Evolutionary conservation across 2,329 filamentous ascomycete species (phyloP), one percentile per base, ranked within the genome.

Genomic region (Cordyceps militaris): DNA sequence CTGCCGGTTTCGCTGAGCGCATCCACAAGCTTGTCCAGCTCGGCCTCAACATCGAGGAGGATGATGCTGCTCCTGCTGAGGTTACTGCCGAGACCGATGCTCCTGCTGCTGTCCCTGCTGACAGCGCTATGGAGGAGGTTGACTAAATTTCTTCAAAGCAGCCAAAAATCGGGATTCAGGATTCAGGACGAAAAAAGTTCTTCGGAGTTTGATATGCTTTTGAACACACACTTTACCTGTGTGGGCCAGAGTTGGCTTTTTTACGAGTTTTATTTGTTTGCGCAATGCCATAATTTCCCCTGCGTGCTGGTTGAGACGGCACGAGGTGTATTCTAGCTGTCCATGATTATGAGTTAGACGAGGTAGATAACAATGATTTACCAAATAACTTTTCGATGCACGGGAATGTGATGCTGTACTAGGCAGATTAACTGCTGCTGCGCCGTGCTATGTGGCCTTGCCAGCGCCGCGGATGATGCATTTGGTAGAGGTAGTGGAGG

Each of bases 21-120:
- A 97, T 99, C 75, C 93, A 99, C 89, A 97, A 97, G 88, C 91
- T 99, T 65, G 92, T 99, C 65, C 95, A 93, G 67, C 87, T 99
- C 63, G 94, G 94, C 68, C 82, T 99, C 73, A 97, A 97, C 84
- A 89, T 99, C 64, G 93, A 97, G 67, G 93, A 97, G 80, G 85
- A 89, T 59, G 91, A 96, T 77, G 83, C 85, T 59, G 82, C 83
- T 58, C 81, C 86, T 60, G 82, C 80, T 56, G 83, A 82, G 67
- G 80, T 80, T 59, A 70, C 72, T 40, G 73, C 74, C 57, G 75
- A 83, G 62, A 85, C 82, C 63, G 87, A 88, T 75, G 74, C 73
- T 49, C 71, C 76, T 61, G 76, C 74, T 60, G 78, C 78, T 63
- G 82, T 83, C 74, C 79, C 87, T 64, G 88, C 87, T 67, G 91